These are phyloP conservation scores for Scolecobasidium constrictum DNA, from an alignment of 2,329 filamentous ascomycete genomes.

Conservation along the genomic window DNA sequence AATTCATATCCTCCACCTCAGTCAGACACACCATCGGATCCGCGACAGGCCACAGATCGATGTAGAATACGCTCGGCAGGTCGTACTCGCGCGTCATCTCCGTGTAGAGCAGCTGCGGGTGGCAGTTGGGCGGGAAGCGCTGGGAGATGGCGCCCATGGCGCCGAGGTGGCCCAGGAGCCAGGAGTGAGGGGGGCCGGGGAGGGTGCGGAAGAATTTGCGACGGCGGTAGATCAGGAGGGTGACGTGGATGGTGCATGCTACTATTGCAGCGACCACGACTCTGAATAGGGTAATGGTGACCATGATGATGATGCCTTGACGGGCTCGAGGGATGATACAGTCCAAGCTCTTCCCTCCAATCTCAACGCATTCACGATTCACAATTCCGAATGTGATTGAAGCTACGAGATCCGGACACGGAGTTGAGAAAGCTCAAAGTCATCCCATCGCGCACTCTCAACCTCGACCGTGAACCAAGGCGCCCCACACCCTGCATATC, in stretches of 20 bases:
- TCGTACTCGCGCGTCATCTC: slow-evolving; percentile 25
- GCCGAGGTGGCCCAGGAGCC: slow-evolving; percentile 29
- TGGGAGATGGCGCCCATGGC: slow-evolving; percentile 24
- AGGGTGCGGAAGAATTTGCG: background rate
- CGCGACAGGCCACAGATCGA: slow-evolving; percentile 34
- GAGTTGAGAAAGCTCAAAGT: too few species aligned
- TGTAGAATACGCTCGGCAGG: slow-evolving; percentile 28
- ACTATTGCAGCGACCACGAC: too few species aligned
- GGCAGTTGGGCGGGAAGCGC: slow-evolving; percentile 22
- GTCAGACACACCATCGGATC: slow-evolving; percentile 23
- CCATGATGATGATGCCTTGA: too few species aligned
- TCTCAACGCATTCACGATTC: too few species aligned
- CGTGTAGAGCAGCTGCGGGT: slow-evolving; percentile 24
- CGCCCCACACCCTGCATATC: too few species aligned
- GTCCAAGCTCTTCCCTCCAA: too few species aligned
- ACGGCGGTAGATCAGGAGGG: background rate
- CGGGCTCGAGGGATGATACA: too few species aligned
- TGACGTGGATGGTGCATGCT: background rate
- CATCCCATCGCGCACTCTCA: too few species aligned
- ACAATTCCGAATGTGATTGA: too few species aligned
- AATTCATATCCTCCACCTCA: slow-evolving; percentile 25
- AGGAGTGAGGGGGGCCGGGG: slow-evolving; percentile 28
- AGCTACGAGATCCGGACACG: too few species aligned
- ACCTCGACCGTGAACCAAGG: too few species aligned
- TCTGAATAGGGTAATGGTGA: too few species aligned